phyloP scores from a whole-genome alignment of 208 protist genomes.

The Acanthamoeba triangularis region DNA sequence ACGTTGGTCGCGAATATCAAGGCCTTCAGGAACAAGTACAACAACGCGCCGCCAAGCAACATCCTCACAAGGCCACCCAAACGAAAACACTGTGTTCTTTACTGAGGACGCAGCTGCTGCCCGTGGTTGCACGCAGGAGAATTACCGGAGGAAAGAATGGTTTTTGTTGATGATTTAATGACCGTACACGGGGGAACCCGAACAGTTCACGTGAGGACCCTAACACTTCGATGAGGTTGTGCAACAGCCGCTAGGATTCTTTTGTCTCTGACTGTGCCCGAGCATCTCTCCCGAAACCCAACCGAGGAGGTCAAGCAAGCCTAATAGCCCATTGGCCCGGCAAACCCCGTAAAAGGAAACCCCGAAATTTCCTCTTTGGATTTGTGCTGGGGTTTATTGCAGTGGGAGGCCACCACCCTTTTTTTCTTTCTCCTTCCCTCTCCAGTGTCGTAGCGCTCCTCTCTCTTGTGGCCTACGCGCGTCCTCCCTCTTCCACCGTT shows the following conservation, averaged over 20 bases:
- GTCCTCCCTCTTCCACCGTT: background rate
- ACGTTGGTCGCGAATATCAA: conserved; percentile 74
- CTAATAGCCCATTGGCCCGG: no score
- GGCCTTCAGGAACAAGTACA: background rate
- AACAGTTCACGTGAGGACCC: no score
- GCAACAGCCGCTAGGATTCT: no score
- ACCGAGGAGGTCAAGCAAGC: no score
- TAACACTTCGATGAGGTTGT: no score
- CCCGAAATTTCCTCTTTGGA: background rate
- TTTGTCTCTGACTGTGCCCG: no score
- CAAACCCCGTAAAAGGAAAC: background rate
- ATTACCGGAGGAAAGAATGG: background rate
- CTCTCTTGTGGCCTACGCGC: background rate
- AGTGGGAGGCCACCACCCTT: background rate
- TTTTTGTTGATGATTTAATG: no score
- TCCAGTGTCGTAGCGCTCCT: background rate
- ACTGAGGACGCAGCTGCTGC: background rate
- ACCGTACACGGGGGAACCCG: no score
- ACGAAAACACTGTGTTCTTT: background rate
- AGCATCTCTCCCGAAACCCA: no score
- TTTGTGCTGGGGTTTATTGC: background rate
- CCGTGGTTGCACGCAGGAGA: background rate
- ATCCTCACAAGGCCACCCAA: background rate
- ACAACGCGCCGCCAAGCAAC: conserved; percentile 11
- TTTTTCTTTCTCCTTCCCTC: background rate